Evolutionary conservation across 345 rosid genomes (phyloP).

Genomic region (Tarenaya hassleriana): DNA sequence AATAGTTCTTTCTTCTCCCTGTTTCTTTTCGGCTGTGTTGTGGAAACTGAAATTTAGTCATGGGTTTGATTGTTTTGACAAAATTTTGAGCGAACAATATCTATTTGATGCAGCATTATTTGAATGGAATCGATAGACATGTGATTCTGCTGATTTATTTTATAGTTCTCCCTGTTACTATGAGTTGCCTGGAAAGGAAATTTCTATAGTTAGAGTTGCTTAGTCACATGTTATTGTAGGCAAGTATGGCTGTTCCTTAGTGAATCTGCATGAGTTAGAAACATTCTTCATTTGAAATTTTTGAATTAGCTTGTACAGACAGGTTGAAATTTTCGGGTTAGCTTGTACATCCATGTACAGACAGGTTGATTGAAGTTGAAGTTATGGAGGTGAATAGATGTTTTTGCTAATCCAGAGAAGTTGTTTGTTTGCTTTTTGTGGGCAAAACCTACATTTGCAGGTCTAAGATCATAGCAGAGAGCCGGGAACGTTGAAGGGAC

Average conservation of each 20-base stretch:
- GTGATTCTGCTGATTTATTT: background rate
- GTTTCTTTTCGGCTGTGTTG: background rate
- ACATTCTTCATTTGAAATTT: too few species aligned
- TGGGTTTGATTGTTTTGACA: background rate
- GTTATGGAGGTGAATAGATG: too few species aligned
- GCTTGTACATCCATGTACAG: too few species aligned
- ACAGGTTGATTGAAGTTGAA: too few species aligned
- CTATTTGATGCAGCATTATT: background rate
- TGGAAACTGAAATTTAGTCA: background rate
- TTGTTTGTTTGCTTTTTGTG: too few species aligned
- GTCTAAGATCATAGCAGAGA: background rate
- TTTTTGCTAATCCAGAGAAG: background rate
- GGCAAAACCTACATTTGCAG: constrained; percentile 6
- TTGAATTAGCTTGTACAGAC: too few species aligned
- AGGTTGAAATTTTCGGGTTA: too few species aligned
- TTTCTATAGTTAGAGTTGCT: too few species aligned
- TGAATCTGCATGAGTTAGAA: too few species aligned
- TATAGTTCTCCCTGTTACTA: background rate
- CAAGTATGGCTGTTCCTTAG: too few species aligned
- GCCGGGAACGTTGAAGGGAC: background rate
- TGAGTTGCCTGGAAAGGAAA: too few species aligned
- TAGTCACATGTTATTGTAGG: too few species aligned
- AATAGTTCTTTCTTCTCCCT: background rate
- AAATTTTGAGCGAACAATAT: background rate
- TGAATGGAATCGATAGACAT: background rate